phyloP scores from a whole-genome alignment of 352 stramenopile genomes.

The Phytophthora pistaciae region DNA sequence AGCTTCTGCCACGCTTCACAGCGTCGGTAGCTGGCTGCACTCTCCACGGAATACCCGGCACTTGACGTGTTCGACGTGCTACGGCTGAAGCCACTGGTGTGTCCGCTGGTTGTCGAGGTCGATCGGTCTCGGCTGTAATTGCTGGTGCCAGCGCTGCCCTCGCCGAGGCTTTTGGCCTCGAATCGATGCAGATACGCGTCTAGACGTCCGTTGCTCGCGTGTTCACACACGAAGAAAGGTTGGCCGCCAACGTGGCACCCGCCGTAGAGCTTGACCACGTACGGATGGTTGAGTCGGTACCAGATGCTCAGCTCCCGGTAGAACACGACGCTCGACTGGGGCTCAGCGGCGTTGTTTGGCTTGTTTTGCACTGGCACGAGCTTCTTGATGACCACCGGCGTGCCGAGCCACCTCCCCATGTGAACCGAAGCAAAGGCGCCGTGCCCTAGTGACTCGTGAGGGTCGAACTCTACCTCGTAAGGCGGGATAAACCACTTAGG shows the following conservation, averaged over 20 bases:
- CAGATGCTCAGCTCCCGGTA: slow-evolving; percentile 43
- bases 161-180: slow-evolving; percentile 3
- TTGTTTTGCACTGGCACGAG: slow-evolving; percentile 15
- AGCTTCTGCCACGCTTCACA: slow-evolving; percentile 40
- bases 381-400: slow-evolving; percentile 46
- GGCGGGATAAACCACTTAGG: slow-evolving; percentile 49
- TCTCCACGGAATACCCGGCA: slow-evolving; percentile 13
- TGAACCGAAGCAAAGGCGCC: slow-evolving; percentile 46
- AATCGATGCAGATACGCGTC: slow-evolving; percentile 35
- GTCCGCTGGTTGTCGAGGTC: slow-evolving; percentile 17
- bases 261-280: slow-evolving; percentile 47
- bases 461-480: slow-evolving; percentile 45
- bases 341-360: background rate
- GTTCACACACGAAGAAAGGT: slow-evolving; percentile 50
- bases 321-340: slow-evolving; percentile 34
- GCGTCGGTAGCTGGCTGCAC: slow-evolving; percentile 12
- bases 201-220: slow-evolving; percentile 32
- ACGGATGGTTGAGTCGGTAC: slow-evolving; percentile 39
- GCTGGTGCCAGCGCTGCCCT: background rate
- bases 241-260: slow-evolving; percentile 41
- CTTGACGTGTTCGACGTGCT: slow-evolving; percentile 30
- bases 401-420: slow-evolving; percentile 41
- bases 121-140: slow-evolving; percentile 10
- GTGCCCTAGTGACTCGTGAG: slow-evolving; percentile 28
- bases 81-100: slow-evolving; percentile 16